Conservation (phyloP, 2,329 filamentous ascomycete genomes). For the Plenodomus lindquistii region DNA sequence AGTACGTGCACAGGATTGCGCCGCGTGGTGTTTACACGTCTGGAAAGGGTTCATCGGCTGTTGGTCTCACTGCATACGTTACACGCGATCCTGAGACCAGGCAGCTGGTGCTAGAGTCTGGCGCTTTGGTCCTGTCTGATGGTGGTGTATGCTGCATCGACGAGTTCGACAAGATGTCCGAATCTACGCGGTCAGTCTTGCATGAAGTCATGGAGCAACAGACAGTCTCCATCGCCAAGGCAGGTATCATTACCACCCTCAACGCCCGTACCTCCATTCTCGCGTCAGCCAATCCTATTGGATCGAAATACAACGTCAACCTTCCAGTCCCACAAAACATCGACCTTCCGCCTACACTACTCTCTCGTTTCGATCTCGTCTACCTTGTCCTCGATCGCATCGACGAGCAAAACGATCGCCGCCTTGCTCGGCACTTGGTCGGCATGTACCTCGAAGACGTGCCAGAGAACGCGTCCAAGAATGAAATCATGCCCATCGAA, state of each 20-base stretch:
- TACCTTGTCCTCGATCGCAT: constrained; percentile 95
- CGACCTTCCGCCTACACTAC: constrained; percentile 88
- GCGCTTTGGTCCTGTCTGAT: constrained; percentile 73
- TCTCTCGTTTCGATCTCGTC: constrained; percentile 95
- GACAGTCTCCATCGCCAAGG: constrained; percentile 77
- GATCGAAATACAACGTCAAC: constrained; percentile 95
- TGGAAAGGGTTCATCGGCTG: constrained; percentile 75
- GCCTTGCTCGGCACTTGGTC: constrained; percentile 87
- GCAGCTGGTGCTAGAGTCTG: constrained; percentile 74
- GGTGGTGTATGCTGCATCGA: constrained; percentile 79
- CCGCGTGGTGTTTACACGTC: constrained; percentile 82
- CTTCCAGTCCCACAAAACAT: constrained; percentile 97
- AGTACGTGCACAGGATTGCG: constrained; percentile 97
- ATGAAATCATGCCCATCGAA: constrained; percentile 83
- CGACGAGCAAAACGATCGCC: constrained; percentile 86
- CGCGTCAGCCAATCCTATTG: constrained; percentile 96
- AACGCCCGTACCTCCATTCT: constrained; percentile 96
- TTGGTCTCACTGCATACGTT: constrained; percentile 77
- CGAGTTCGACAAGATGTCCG: constrained; percentile 81
- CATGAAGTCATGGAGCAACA: constrained; percentile 85
- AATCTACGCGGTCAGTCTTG: constrained; percentile 71
- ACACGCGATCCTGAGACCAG: constrained; percentile 74
- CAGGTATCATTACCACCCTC: constrained; percentile 81
- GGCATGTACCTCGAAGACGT: constrained; percentile 96
- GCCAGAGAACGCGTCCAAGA: constrained; percentile 77